Evolutionary conservation across 78 protist species (phyloP), one percentile per base, ranked within the genome.

Genomic region (Dictyostelium purpureum): DNA sequence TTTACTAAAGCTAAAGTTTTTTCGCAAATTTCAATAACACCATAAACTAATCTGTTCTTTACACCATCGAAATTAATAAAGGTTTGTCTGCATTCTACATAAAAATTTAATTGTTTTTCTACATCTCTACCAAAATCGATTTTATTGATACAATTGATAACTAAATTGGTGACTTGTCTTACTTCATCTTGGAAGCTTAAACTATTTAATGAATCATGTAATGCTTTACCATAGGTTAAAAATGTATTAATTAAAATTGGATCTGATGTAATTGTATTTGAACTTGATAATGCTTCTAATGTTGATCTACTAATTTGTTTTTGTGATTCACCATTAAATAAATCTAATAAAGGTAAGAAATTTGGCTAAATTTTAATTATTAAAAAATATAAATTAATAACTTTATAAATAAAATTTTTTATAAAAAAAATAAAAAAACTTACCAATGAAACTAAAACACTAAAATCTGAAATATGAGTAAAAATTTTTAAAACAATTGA

Each of bases 181-280:
- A 89, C 69, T 67, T 96, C 98, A 61, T 96, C 97, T 43, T 78
- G 93, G 42, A 85, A 81, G 33, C 79, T 38, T 21, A 94, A 69
- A 43, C 93, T 65, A 75, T 91, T 82, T 49, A 97, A 31, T 33
- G 97, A 74, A 77, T 97, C 98, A 63, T 97, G 98, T 76, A 92
- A 61, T 26, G 87, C 77, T 51, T 85, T 94, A 57, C 85, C 88
- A 69, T 95, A 28, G 24, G 81, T 87, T 75, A 97, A 82, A 49
- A 96, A 75, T 33, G 87, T 88, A 54, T 88, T 88, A 28, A 96
- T 59, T 1, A 80, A 35, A 24, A 90, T 66, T 40, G 94, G 97
- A 57, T 96, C 98, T 5, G 94, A 88, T 18, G 71, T 85, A 47
- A 77, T 42, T 1, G 51, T 40, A n/a, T 21, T 74, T 21, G 80